These are phyloP conservation scores for Withania somnifera DNA, from an alignment of 305 asterid species.

Conservation along the genomic window DNA sequence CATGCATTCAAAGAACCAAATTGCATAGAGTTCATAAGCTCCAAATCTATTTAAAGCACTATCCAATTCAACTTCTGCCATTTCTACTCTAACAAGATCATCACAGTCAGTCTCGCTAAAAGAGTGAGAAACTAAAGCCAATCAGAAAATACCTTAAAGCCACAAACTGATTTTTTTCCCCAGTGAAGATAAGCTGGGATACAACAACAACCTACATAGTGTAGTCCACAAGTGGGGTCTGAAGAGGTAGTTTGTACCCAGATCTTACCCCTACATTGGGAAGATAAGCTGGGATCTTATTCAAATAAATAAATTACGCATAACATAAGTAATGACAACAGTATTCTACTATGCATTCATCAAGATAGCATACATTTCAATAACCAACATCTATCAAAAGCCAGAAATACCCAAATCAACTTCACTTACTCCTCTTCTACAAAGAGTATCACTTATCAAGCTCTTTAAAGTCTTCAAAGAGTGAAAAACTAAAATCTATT, in stretches of 20 bases:
- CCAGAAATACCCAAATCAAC: not conserved
- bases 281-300: conserved; percentile 79
- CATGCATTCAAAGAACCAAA: not conserved
- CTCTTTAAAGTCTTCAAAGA: too few species aligned
- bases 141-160: not conserved
- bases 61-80: not conserved
- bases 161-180: not conserved
- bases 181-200: conserved; percentile 63
- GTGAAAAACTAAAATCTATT: not conserved
- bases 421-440: not conserved
- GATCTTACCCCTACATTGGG: too few species aligned
- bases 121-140: not conserved
- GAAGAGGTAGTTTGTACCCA: too few species aligned
- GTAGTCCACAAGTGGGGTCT: too few species aligned
- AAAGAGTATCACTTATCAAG: not conserved
- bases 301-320: conserved; percentile 68
- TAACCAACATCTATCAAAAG: not conserved
- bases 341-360: not conserved
- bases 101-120: not conserved
- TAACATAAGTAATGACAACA: conserved; percentile 58
- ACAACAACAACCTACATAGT: too few species aligned
- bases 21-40: not conserved
- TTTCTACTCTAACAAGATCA: not conserved
- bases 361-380: not conserved
- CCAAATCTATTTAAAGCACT: not conserved